Evolutionary conservation across 257 asterid genomes (phyloP).

Genomic region (Knoxia roxburghii): DNA sequence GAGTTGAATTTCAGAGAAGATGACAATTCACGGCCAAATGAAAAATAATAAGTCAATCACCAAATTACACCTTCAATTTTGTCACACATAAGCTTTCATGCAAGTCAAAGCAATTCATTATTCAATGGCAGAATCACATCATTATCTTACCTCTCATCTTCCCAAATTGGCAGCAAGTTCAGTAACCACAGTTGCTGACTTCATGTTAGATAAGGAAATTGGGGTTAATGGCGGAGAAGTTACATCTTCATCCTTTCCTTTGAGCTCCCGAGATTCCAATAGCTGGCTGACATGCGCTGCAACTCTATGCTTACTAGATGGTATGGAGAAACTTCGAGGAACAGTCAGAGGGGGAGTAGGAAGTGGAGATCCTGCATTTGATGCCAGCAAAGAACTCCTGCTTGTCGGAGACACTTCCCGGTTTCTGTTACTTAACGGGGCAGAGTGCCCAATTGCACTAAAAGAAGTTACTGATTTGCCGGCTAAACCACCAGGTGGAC

Average conservation of each 20-base stretch:
- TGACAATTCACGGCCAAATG: neutral
- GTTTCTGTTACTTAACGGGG: slow-evolving; percentile 53
- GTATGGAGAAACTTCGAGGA: slow-evolving; percentile 79
- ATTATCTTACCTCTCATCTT: slow-evolving; percentile 59
- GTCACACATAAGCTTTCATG: neutral
- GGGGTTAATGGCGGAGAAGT: slow-evolving; percentile 86
- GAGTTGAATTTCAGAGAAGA: no score
- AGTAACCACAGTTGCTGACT: slow-evolving; percentile 30
- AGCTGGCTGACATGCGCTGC: slow-evolving; percentile 49
- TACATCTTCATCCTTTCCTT: slow-evolving; percentile 40
- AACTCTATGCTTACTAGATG: slow-evolving; percentile 53
- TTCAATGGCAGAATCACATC: slow-evolving; percentile 5
- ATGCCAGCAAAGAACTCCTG: slow-evolving; percentile 35
- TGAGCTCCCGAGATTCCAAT: slow-evolving; percentile 41
- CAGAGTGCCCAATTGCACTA: slow-evolving; percentile 68
- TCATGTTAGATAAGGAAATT: slow-evolving; percentile 52
- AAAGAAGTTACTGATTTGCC: slow-evolving; percentile 48
- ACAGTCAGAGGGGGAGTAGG: slow-evolving; percentile 68
- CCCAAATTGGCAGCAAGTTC: slow-evolving; percentile 33
- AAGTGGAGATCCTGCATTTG: slow-evolving; percentile 60
- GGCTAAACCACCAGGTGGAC: slow-evolving; percentile 73
- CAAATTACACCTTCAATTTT: neutral
- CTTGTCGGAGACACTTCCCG: slow-evolving; percentile 63
- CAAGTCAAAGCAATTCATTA: neutral
- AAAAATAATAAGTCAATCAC: neutral